A percentile compares a stretch with the other conserved stretches of the same genome.
Conservation (phyloP, 176 grass and related monocot genomes). For the Urochloa ruziziensis region DNA sequence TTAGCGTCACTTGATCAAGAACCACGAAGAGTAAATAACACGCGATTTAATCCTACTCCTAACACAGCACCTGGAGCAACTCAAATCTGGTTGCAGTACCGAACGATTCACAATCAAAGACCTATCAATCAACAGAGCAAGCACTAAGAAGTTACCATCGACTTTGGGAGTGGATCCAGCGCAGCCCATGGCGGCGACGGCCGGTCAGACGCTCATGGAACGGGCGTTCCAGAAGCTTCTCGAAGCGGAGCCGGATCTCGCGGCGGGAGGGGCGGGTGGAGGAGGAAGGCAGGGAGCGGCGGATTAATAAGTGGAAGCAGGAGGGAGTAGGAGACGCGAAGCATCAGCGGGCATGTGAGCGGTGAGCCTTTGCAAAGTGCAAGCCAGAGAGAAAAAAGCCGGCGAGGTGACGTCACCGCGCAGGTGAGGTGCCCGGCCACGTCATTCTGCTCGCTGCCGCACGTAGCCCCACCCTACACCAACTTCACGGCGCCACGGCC, state of each 20-base stretch:
- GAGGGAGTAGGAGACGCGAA: conserved; percentile 7
- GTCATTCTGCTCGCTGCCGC: conserved; percentile 1
- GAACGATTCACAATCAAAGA: background rate
- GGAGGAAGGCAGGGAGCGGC: conserved; percentile 19
- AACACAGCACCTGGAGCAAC: background rate
- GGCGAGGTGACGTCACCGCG: background rate
- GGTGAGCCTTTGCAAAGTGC: background rate
- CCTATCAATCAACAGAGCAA: conserved; percentile 6
- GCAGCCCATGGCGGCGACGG: conserved; percentile 69
- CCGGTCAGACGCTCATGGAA: conserved; percentile 32
- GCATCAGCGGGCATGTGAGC: conserved; percentile 26
- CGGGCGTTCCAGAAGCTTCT: conserved; percentile 29
- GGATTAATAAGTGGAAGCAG: conserved; percentile 34
- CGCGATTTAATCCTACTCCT: background rate
- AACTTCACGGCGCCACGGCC: background rate
- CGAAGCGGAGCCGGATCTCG: conserved; percentile 31
- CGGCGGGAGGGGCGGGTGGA: background rate
- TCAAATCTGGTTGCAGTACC: background rate
- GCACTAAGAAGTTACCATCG: conserved; percentile 38
- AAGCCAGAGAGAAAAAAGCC: background rate
- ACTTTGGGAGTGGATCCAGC: conserved; percentile 82
- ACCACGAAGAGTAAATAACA: background rate
- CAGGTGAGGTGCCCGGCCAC: conserved; percentile 36
- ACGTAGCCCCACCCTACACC: background rate
- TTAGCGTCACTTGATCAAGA: background rate